Evolutionary conservation across 1,139 yeast species (phyloP).

Genomic region (Blastobotrys aristatus): DNA sequence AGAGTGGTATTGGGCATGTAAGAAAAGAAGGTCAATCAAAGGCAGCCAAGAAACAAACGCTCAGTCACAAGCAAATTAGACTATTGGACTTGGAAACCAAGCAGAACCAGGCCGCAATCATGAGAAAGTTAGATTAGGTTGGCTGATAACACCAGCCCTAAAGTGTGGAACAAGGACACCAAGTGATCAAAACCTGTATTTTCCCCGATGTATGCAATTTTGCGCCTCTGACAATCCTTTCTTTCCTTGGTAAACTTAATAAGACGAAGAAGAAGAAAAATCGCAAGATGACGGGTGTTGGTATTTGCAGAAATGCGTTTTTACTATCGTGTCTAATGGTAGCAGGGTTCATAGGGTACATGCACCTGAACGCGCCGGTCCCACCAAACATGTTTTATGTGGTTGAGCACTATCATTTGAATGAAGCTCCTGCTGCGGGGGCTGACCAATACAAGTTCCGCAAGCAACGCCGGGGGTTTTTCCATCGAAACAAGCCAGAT

Average conservation of each 20-base stretch:
- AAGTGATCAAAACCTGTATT: too few relatives aligned
- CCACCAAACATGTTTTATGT: background rate
- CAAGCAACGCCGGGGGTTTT: slow-evolving; percentile 1
- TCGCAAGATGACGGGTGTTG: background rate
- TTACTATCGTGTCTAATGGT: background rate
- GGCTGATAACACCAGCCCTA: too few relatives aligned
- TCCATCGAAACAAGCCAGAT: background rate
- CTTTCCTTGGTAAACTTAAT: too few relatives aligned
- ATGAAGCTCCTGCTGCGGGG: background rate
- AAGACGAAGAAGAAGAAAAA: background rate
- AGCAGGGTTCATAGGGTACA: background rate
- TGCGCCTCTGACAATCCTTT: too few relatives aligned
- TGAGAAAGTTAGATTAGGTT: background rate
- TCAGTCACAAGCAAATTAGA: background rate
- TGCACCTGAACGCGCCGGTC: background rate
- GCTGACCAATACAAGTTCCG: background rate
- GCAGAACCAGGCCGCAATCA: background rate
- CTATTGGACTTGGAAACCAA: background rate
- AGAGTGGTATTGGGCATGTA: slow-evolving; percentile 25
- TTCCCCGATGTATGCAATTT: too few relatives aligned
- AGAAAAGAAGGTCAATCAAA: background rate
- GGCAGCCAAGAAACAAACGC: slow-evolving; percentile 1
- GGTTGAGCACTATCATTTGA: background rate
- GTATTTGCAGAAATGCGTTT: background rate
- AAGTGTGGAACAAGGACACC: too few relatives aligned